These are phyloP conservation scores for Trichoderma simmonsii DNA, from an alignment of 2,329 filamentous ascomycete genomes.

Conservation along the genomic window DNA sequence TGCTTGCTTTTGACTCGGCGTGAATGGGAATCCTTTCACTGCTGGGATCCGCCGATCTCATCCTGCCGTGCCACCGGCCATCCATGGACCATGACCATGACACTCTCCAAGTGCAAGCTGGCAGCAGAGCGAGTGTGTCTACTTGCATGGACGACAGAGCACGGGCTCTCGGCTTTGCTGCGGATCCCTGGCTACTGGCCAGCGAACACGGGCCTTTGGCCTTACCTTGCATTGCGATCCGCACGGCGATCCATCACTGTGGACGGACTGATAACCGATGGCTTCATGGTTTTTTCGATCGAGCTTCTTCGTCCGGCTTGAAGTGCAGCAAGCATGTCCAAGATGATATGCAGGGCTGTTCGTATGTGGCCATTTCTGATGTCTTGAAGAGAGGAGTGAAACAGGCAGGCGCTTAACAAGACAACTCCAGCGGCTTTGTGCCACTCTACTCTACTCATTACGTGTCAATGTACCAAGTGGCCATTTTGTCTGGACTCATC, in stretches of 20 bases:
- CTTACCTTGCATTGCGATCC: slow-evolving; percentile 15
- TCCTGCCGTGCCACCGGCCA: background rate
- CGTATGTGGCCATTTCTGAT: background rate
- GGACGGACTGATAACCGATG: slow-evolving; percentile 15
- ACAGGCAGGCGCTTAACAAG: background rate
- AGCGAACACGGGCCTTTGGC: background rate
- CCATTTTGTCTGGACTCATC: background rate
- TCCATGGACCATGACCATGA: background rate
- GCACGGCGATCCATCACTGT: slow-evolving; percentile 11
- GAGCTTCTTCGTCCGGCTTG: background rate
- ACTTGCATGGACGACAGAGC: slow-evolving; percentile 16
- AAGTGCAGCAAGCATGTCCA: background rate
- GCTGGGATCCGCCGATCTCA: slow-evolving; percentile 14
- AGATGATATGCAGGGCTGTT: background rate
- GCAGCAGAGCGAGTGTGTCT: slow-evolving; percentile 2
- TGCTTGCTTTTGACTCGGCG: slow-evolving; percentile 6
- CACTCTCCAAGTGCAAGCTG: background rate
- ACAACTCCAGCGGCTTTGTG: background rate
- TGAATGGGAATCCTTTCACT: slow-evolving; percentile 18
- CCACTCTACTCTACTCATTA: background rate
- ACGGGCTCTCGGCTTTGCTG: slow-evolving; percentile 16
- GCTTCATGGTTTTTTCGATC: slow-evolving; percentile 11
- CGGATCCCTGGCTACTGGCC: background rate
- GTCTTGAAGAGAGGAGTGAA: background rate
- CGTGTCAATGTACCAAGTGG: background rate